A percentile compares a stretch with the other conserved stretches of the same genome.
Conservation (phyloP, 2,329 filamentous ascomycete genomes). For the Phaeosphaeriaceae sp. region DNA sequence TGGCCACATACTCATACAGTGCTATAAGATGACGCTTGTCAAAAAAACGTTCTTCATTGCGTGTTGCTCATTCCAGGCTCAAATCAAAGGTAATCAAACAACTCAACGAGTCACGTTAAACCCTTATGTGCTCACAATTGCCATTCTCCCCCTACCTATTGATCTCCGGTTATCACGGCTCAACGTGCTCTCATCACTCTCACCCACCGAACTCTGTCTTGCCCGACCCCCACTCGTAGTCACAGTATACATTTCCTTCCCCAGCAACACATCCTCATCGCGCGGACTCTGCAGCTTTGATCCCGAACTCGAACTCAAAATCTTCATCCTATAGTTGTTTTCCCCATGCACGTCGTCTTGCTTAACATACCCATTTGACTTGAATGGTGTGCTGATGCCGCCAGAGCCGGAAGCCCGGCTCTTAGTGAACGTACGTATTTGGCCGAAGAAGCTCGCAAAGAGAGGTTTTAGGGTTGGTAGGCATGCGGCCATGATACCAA, state of each 20-base stretch:
- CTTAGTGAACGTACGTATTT: constrained; percentile 26
- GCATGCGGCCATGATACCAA: constrained; percentile 39
- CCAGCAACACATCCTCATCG: constrained; percentile 16
- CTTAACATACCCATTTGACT: constrained; percentile 25
- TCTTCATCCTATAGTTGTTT: constrained; percentile 17
- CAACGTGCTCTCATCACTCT: constrained; percentile 23
- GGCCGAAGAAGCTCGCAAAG: constrained; percentile 31
- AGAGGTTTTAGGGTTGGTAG: constrained; percentile 39
- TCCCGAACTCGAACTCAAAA: constrained; percentile 12
- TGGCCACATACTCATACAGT: too few relatives aligned
- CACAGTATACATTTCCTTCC: constrained; percentile 16
- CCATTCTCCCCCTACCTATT: constrained; percentile 12
- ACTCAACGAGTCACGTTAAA: constrained; percentile 18
- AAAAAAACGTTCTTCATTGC: not conserved
- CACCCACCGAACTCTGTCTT: constrained; percentile 7
- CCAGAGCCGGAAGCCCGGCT: constrained; percentile 17
- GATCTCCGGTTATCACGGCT: constrained; percentile 1
- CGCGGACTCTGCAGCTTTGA: constrained; percentile 14
- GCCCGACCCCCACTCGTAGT: constrained; percentile 8
- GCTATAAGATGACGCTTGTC: too few relatives aligned
- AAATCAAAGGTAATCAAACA: not conserved
- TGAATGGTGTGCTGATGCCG: constrained; percentile 17
- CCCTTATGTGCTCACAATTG: constrained; percentile 28
- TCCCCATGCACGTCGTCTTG: constrained; percentile 10
- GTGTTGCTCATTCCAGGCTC: not conserved